Percentiles rank a stretch among this genome's conserved stretches.
Conservation (phyloP, 208 protist genomes). For the Trypanosomatidae sp. region DNA sequence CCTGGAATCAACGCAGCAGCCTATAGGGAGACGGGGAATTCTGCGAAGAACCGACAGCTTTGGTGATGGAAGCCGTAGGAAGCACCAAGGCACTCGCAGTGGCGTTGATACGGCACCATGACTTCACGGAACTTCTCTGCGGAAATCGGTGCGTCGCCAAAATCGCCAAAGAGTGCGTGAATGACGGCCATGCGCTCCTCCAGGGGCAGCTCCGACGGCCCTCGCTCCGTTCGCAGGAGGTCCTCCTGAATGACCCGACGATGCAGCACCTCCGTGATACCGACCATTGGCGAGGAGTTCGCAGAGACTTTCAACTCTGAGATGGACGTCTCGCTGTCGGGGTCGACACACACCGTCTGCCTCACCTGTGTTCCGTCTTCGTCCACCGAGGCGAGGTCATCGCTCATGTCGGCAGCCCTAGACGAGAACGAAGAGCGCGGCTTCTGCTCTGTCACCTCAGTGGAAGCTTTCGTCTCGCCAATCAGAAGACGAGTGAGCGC, state of each 20-base stretch:
- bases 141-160: slow-evolving; percentile 14
- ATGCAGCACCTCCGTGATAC: slow-evolving; percentile 19
- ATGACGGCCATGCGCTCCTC: slow-evolving; percentile 21
- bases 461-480: neutral
- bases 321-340: neutral
- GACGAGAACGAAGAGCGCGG: neutral
- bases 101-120: slow-evolving; percentile 29
- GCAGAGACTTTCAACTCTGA: neutral
- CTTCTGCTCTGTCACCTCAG: neutral
- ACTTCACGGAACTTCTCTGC: slow-evolving; percentile 27
- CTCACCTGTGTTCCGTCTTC: neutral
- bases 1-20: neutral
- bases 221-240: slow-evolving; percentile 13
- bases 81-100: slow-evolving; percentile 32
- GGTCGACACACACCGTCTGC: slow-evolving; percentile 19
- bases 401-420: neutral
- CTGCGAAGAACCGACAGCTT: slow-evolving; percentile 6
- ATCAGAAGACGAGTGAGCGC: slow-evolving; percentile 3
- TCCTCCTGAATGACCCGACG: slow-evolving; percentile 23
- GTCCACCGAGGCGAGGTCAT: slow-evolving; percentile 5
- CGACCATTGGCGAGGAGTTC: neutral
- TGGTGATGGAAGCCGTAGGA: slow-evolving; percentile 36
- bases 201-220: slow-evolving; percentile 14
- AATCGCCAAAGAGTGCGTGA: slow-evolving; percentile 21
- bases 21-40: slow-evolving; percentile 1